phyloP scores from a whole-genome alignment of 2,329 filamentous ascomycete genomes.

The Fusarium pseudonygamai region DNA sequence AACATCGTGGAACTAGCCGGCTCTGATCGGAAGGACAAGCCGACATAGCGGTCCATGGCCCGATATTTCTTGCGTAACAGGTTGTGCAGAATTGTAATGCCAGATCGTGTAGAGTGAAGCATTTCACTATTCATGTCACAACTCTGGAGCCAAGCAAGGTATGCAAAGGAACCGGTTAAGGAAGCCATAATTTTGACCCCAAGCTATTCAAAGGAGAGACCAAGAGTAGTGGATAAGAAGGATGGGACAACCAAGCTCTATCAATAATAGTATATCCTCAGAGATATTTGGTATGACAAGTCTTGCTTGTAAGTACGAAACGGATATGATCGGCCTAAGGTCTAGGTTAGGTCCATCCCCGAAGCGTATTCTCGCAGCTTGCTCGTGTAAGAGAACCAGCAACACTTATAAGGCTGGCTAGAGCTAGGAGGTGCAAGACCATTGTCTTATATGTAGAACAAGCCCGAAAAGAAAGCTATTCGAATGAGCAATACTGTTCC shows the following conservation, averaged over 20 bases:
- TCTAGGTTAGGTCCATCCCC: background rate
- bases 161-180: too few relatives aligned
- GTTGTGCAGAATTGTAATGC: background rate
- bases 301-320: background rate
- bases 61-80: constrained; percentile 50
- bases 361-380: background rate
- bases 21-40: constrained; percentile 12
- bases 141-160: background rate
- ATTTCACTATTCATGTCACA: background rate
- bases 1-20: constrained; percentile 8
- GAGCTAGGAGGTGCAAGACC: accelerated
- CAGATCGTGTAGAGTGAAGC: too few relatives aligned
- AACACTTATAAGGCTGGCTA: background rate
- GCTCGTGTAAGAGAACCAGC: background rate
- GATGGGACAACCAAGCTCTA: accelerated
- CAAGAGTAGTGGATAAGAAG: accelerated
- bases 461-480: accelerated
- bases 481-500: background rate
- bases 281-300: background rate
- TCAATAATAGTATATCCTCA: background rate
- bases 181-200: background rate
- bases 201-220: background rate
- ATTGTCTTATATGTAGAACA: background rate
- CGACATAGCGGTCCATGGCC: background rate
- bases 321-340: too few relatives aligned